phyloP scores from a whole-genome alignment of 768 basidiomycete species.

The Rhodosporidiobolus sp. region DNA sequence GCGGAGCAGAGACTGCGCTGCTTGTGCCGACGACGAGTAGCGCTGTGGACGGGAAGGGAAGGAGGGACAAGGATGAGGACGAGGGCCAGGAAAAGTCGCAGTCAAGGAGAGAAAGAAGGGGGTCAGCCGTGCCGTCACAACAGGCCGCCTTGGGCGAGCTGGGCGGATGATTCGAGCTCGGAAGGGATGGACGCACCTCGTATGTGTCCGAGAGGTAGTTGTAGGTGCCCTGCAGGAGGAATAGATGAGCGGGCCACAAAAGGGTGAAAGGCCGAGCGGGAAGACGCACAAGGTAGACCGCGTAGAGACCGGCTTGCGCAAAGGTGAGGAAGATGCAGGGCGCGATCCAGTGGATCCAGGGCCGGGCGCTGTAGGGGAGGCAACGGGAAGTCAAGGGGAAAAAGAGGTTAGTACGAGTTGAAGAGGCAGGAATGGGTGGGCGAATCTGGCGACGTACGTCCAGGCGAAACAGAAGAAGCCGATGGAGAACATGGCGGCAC shows the following conservation, averaged over 20 bases:
- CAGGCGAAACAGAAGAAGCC: slow-evolving; percentile 36
- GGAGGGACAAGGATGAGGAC: not conserved
- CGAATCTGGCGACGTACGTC: slow-evolving; percentile 20
- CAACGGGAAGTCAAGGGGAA: not conserved
- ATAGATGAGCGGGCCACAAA: too few relatives aligned
- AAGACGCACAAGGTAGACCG: slow-evolving; percentile 19
- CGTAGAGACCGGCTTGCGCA: not conserved
- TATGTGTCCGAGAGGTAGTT: not conserved
- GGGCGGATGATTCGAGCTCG: too few relatives aligned
- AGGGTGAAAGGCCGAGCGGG: too few relatives aligned
- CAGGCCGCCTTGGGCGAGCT: too few relatives aligned
- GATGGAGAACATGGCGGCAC: slow-evolving; percentile 26
- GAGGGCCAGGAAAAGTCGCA: too few relatives aligned
- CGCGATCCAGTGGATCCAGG: slow-evolving; percentile 36
- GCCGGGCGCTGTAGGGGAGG: slow-evolving; percentile 18
- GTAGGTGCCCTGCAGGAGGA: too few relatives aligned
- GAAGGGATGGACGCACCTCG: not conserved
- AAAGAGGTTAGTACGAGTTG: not conserved
- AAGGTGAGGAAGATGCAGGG: slow-evolving; percentile 31
- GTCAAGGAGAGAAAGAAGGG: too few relatives aligned
- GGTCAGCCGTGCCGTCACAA: too few relatives aligned
- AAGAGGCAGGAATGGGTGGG: too few relatives aligned
- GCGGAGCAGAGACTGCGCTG: slow-evolving; percentile 28
- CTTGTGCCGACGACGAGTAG: slow-evolving; percentile 29
- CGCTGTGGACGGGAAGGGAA: slow-evolving; percentile 11